phyloP scores from a whole-genome alignment of 2,329 filamentous ascomycete species.

The Hypoxylon sp. region DNA sequence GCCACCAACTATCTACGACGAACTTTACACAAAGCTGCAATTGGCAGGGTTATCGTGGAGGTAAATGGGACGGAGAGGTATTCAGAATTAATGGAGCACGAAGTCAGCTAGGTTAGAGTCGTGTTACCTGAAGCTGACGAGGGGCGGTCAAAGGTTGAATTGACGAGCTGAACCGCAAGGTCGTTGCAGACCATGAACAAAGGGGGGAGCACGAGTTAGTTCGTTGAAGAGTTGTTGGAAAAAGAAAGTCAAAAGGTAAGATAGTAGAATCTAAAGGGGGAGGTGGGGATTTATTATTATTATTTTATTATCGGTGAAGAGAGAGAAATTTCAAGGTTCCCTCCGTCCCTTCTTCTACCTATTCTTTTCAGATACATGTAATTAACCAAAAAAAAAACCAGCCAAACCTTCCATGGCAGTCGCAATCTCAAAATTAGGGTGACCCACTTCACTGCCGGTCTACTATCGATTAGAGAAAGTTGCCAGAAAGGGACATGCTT shows the following conservation, averaged over 20 bases:
- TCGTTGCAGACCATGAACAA: constrained; percentile 15
- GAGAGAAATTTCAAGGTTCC: constrained; percentile 40
- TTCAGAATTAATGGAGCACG: constrained; percentile 1
- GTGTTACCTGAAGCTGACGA: constrained; percentile 5
- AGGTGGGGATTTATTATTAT: constrained; percentile 13
- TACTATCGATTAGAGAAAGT: constrained; percentile 27
- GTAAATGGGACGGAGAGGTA: constrained; percentile 3
- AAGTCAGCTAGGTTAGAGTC: neutral
- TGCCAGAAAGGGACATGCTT: constrained; percentile 8
- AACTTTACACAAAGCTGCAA: too few relatives aligned
- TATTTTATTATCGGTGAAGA: constrained; percentile 37
- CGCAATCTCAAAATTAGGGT: constrained; percentile 25
- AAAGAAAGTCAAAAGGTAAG: constrained; percentile 11
- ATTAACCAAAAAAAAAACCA: too few relatives aligned
- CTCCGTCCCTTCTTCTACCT: neutral
- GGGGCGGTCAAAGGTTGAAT: constrained; percentile 13
- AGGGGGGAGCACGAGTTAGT: too few relatives aligned
- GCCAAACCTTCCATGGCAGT: too few relatives aligned
- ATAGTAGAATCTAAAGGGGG: constrained; percentile 16
- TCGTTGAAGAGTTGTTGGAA: constrained; percentile 13
- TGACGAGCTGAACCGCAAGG: constrained; percentile 10
- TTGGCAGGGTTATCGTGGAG: neutral
- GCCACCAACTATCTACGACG: neutral
- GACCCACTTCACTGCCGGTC: constrained; percentile 25
- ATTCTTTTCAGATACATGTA: too few relatives aligned